Evolutionary conservation across 2,329 filamentous ascomycete genomes (phyloP).

Genomic region (Talaromyces funiculosus): DNA sequence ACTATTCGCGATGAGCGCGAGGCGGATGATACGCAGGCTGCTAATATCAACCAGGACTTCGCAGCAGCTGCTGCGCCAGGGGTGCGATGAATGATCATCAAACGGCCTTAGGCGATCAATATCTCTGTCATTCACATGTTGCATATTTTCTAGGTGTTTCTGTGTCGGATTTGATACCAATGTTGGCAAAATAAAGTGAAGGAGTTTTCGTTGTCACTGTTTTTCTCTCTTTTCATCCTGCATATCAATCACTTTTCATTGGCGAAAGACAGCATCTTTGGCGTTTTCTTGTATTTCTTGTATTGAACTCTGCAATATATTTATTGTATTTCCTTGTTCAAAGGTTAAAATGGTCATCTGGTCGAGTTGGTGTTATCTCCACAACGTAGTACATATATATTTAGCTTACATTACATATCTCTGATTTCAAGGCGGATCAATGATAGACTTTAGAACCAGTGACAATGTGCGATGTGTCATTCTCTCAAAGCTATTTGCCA

Average conservation of each 20-base stretch:
- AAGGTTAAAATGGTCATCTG: too few species aligned
- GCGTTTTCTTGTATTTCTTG: background rate
- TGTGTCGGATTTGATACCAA: slow-evolving; percentile 5
- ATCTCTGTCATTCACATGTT: background rate
- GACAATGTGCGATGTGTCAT: background rate
- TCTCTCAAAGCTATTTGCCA: background rate
- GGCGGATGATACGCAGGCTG: slow-evolving; percentile 20
- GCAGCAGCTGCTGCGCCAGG: slow-evolving; percentile 28
- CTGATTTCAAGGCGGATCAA: background rate
- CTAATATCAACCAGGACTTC: slow-evolving; percentile 29
- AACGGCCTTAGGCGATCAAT: background rate
- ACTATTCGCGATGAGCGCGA: slow-evolving; percentile 3
- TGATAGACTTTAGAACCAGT: background rate
- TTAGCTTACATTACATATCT: background rate
- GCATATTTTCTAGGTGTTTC: slow-evolving; percentile 8
- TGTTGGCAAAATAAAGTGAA: background rate
- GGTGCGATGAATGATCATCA: slow-evolving; percentile 21
- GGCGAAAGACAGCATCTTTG: slow-evolving; percentile 1
- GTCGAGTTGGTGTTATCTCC: too few species aligned
- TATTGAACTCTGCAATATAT: too few species aligned
- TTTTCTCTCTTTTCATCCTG: background rate
- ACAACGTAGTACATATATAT: too few species aligned
- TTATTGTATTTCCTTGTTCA: background rate
- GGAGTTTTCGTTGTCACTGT: background rate
- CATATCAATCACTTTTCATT: background rate